These are phyloP conservation scores for Solanum paucissectum DNA, from an alignment of 257 asterid species.

Conservation along the genomic window DNA sequence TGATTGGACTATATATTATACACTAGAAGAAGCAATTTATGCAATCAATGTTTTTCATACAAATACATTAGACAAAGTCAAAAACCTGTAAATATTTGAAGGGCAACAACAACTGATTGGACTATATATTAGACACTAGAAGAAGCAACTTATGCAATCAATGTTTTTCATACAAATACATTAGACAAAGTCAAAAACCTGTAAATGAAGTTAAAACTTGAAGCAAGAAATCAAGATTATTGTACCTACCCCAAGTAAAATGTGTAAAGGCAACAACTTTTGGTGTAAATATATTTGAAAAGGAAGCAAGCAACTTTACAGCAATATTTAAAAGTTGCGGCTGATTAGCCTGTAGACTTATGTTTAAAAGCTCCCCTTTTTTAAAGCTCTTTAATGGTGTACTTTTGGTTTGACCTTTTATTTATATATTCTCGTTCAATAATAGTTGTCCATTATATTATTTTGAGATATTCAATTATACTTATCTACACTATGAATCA, in stretches of 20 bases:
- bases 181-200: not conserved
- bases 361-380: not conserved
- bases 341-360: not conserved
- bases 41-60: not conserved
- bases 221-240: not conserved
- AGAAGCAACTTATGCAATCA: not conserved
- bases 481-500: too few species aligned
- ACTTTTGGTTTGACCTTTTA: not conserved
- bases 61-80: not conserved
- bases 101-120: not conserved
- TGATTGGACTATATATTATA: not conserved
- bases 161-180: not conserved
- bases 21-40: not conserved
- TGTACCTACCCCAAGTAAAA: not conserved
- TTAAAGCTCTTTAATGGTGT: not conserved
- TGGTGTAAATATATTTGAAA: not conserved
- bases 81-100: not conserved
- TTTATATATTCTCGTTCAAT: too few species aligned
- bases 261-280: not conserved
- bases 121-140: not conserved
- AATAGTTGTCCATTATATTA: too few species aligned
- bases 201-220: not conserved
- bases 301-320: not conserved
- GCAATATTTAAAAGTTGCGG: not conserved
- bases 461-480: not conserved